phyloP scores from a whole-genome alignment of 176 grass and related monocot species.

The Alopecurus myosuroides region DNA sequence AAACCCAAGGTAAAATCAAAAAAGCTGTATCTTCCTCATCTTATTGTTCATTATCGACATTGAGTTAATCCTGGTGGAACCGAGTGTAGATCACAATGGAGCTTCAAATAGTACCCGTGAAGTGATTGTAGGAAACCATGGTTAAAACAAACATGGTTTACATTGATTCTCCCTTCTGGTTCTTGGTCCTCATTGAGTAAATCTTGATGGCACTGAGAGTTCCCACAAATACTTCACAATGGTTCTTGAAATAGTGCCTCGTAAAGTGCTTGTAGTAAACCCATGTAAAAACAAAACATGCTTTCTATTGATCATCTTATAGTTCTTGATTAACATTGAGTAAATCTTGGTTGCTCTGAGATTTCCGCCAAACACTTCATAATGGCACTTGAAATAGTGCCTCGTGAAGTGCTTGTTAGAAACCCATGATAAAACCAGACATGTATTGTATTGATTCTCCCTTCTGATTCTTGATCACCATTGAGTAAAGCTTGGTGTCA shows the following conservation, averaged over 20 bases:
- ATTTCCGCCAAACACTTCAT: neutral
- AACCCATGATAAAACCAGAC: constrained; percentile 31
- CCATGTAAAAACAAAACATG: neutral
- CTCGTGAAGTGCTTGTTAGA: constrained; percentile 23
- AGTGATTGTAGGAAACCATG: constrained; percentile 47
- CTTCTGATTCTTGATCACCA: neutral
- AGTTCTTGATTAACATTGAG: neutral
- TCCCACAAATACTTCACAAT: too few relatives aligned
- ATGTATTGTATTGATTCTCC: neutral
- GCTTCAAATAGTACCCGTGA: neutral
- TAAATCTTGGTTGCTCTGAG: neutral
- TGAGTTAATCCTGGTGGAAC: neutral
- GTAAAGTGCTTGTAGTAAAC: too few relatives aligned
- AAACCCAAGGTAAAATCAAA: too few relatives aligned
- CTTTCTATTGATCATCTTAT: neutral
- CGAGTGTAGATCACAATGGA: constrained; percentile 29
- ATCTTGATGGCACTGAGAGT: too few relatives aligned
- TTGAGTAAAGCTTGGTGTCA: neutral
- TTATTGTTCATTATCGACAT: too few relatives aligned
- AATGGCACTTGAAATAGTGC: neutral
- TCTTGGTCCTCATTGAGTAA: too few relatives aligned
- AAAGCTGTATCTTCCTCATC: neutral
- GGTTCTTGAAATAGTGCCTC: too few relatives aligned
- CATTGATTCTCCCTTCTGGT: neutral
- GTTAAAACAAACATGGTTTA: constrained; percentile 9